Base-by-base conservation (phyloP, 1,284 basidiomycete species). In the Apiotrichum montevideense region DNA sequence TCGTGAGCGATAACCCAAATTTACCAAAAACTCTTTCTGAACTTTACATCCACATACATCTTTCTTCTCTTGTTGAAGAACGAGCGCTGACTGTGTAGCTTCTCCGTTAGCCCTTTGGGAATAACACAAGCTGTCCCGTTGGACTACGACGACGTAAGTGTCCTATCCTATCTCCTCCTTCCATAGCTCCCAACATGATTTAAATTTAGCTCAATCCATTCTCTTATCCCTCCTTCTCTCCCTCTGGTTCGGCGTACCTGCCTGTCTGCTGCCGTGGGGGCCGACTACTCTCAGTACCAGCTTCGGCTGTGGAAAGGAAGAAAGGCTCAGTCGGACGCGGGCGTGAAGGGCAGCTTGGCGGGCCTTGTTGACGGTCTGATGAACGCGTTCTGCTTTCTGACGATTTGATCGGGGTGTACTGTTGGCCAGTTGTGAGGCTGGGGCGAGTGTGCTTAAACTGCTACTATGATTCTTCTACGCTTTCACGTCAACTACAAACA, bases 201-300 rank as follows among this genome's bases (percentile, higher is more conserved):
- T 65, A 75, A 73, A 65, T 69, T 75, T 66, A 75, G 73, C 73
- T 75, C 66, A 75, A 75, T 75, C 73, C 73, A 75, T 75, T 75
- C 73, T 75, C 73, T 75, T 68, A 75, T 52, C 62, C 55, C 62
- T 62, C 56, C 51, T 57, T 54, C 6, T 29, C 44, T 56, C 54
- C 64, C 52, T 54, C 57, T 42, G 33, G 50, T 48, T 57, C 46
- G 50, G 41, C 62, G 57, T 58, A 54, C 66, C 62, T 56, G 52
- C 64, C 62, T 54, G 55, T 59, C 50, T 32, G 41, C 46, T 45
- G 29, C 47, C 51, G 51, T 51, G 55, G 45, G 50, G 55, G 42
- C 45, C 32, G 51, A 57, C 35, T 52, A 57, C 46, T 46, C 47
- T 45, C 40, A 46, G 51, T 49, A 49, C 47, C 47, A 49, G 37